Conservation (phyloP, 768 basidiomycete genomes). For the Auriscalpium orientale region DNA sequence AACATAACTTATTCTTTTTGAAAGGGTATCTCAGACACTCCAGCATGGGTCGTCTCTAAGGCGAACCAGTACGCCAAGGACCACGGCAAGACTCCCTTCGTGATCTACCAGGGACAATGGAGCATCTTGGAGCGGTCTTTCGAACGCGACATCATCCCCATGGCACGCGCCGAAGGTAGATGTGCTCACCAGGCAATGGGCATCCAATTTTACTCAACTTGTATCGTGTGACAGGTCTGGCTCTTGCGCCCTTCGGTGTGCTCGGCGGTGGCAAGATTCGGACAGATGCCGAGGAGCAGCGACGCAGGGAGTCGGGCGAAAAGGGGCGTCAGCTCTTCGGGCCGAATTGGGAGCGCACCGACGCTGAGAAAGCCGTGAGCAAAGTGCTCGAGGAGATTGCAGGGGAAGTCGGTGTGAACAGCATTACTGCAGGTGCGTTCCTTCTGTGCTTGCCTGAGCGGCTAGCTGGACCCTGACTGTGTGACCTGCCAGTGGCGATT, state of each 20-base stretch:
- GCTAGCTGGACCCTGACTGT: background rate
- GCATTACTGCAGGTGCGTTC: conserved; percentile 37
- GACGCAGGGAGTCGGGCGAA: conserved; percentile 8
- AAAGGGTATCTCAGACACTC: conserved; percentile 24
- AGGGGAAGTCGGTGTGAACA: conserved; percentile 38
- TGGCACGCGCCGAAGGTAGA: conserved; percentile 15
- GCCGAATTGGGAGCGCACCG: conserved; percentile 38
- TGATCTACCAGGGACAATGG: conserved; percentile 34
- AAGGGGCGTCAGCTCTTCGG: conserved; percentile 26
- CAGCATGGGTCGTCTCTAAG: conserved; percentile 30
- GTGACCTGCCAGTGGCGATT: conserved; percentile 34
- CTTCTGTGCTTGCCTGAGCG: background rate
- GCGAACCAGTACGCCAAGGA: conserved; percentile 32
- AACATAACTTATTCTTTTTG: background rate
- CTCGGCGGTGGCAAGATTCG: conserved; percentile 24
- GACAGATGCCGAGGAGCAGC: conserved; percentile 17
- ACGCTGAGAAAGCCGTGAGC: conserved; percentile 35
- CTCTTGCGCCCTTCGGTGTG: conserved; percentile 25
- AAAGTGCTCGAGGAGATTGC: conserved; percentile 44
- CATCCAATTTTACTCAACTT: background rate
- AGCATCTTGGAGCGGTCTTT: conserved; percentile 28
- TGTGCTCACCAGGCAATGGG: background rate
- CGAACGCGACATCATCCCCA: conserved; percentile 35
- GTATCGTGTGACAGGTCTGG: conserved; percentile 14
- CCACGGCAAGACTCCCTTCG: conserved; percentile 34